Conservation (phyloP, 352 stramenopile genomes). For the Aphanomyces cochlioides region DNA sequence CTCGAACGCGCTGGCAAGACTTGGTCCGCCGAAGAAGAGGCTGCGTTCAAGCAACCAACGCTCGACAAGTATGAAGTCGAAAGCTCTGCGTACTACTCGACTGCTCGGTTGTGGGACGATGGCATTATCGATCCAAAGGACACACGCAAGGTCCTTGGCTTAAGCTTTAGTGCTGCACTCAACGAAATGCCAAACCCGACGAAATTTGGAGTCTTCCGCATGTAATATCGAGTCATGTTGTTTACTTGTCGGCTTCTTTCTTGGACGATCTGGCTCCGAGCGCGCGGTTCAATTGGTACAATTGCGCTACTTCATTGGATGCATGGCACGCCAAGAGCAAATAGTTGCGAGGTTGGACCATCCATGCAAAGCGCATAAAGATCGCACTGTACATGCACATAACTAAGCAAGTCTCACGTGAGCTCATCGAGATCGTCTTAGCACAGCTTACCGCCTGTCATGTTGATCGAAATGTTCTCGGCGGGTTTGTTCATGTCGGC, state of each 20-base stretch:
- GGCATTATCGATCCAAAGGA: conserved; percentile 97
- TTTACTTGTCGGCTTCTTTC: conserved; percentile 10
- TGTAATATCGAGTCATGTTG: conserved; percentile 54
- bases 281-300: conserved; percentile 74
- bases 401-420: conserved; percentile 37
- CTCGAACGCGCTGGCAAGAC: conserved; percentile 60
- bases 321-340: conserved; percentile 77
- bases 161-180: conserved; percentile 69
- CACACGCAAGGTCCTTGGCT: conserved; percentile 82
- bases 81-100: conserved; percentile 94
- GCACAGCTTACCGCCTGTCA: conserved; percentile 59
- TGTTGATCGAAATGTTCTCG: conserved; percentile 83
- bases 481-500: conserved; percentile 77
- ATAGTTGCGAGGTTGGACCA: conserved; percentile 86
- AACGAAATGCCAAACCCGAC: conserved; percentile 75
- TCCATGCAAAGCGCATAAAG: conserved; percentile 88
- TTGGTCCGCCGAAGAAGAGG: conserved; percentile 79
- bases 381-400: conserved; percentile 81
- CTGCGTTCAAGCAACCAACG: conserved; percentile 93
- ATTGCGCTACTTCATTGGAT: conserved; percentile 77
- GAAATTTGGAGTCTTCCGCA: conserved; percentile 96
- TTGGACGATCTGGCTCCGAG: conserved; percentile 34
- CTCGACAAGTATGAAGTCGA: conserved; percentile 95
- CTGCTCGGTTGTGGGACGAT: conserved; percentile 96
- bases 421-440: background rate